Percentiles rank a stretch among this genome's conserved stretches.
phyloP scores from a whole-genome alignment of 345 rosid species.

The Rubroshorea leprosula region DNA sequence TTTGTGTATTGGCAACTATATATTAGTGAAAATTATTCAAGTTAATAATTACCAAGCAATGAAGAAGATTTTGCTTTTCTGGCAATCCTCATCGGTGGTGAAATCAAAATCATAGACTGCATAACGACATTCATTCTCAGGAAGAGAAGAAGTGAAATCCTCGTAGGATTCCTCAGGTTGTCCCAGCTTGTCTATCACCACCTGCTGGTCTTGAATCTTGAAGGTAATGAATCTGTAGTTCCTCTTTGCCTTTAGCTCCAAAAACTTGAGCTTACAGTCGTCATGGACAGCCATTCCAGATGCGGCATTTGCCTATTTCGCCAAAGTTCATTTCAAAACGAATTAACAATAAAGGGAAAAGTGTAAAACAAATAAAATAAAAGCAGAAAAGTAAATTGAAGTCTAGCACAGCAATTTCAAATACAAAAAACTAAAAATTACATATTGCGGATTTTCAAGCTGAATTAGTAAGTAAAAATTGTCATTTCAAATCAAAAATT shows the following conservation, averaged over 20 bases:
- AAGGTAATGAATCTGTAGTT: constrained; percentile 72
- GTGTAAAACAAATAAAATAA: too few species aligned
- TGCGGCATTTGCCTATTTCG: constrained; percentile 68
- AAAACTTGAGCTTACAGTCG: constrained; percentile 79
- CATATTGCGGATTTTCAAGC: too few species aligned
- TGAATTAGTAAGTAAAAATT: too few species aligned
- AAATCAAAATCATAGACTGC: constrained; percentile 88
- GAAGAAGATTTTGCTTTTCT: constrained; percentile 98
- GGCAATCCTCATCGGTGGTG: constrained; percentile 80
- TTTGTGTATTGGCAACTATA: too few species aligned
- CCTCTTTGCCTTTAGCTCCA: constrained; percentile 83
- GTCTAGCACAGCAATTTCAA: too few species aligned
- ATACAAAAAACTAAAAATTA: too few species aligned
- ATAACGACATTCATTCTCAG: constrained; percentile 85
- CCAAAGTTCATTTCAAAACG: background rate
- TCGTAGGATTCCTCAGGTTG: constrained; percentile 64
- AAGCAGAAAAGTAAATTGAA: too few species aligned
- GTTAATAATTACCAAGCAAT: constrained; percentile 63
- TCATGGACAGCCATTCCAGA: constrained; percentile 96
- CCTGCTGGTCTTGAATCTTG: constrained; percentile 80
- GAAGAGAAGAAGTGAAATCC: constrained; percentile 65
- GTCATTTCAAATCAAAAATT: too few species aligned
- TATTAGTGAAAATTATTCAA: too few species aligned
- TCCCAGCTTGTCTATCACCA: constrained; percentile 79
- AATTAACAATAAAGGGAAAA: background rate